These are phyloP conservation scores for Posidonia australis DNA, from an alignment of 106 monocot genomes.

Conservation along the genomic window DNA sequence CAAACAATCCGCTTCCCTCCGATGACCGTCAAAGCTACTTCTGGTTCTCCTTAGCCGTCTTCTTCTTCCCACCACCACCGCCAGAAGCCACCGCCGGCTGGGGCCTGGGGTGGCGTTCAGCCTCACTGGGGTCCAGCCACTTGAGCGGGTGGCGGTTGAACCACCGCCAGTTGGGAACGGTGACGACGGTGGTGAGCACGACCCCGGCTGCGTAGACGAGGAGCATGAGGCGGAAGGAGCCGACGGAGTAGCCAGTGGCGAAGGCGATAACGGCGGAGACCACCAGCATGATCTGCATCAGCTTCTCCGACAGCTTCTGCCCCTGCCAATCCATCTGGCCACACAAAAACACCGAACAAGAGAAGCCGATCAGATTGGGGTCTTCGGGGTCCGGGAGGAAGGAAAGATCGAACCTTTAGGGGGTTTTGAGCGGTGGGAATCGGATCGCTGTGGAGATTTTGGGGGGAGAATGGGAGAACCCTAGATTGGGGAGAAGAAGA, in stretches of 20 bases:
- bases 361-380: too few species aligned
- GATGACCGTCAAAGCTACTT: slow-evolving; percentile 30
- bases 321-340: slow-evolving; percentile 93
- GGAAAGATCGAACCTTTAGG: too few species aligned
- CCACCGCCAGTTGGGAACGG: slow-evolving; percentile 80
- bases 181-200: slow-evolving; percentile 64
- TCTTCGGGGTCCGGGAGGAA: too few species aligned
- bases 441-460: too few species aligned
- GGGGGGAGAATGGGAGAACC: background rate
- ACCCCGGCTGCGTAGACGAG: slow-evolving; percentile 74
- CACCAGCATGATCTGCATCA: slow-evolving; percentile 83
- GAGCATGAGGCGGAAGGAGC: slow-evolving; percentile 69
- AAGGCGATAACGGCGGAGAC: slow-evolving; percentile 50
- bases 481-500: background rate
- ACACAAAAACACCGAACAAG: background rate
- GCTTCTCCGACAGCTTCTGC: slow-evolving; percentile 65
- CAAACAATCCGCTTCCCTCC: background rate
- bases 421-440: too few species aligned
- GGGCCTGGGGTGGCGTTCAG: slow-evolving; percentile 62
- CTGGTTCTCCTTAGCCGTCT: slow-evolving; percentile 34
- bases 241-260: slow-evolving; percentile 42
- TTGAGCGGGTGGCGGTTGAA: slow-evolving; percentile 68
- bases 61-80: slow-evolving; percentile 34
- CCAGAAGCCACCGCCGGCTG: slow-evolving; percentile 12
- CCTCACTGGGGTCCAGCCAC: slow-evolving; percentile 74